Conservation (phyloP, 78 protist species). For the Dictyostelium citrinum region DNA sequence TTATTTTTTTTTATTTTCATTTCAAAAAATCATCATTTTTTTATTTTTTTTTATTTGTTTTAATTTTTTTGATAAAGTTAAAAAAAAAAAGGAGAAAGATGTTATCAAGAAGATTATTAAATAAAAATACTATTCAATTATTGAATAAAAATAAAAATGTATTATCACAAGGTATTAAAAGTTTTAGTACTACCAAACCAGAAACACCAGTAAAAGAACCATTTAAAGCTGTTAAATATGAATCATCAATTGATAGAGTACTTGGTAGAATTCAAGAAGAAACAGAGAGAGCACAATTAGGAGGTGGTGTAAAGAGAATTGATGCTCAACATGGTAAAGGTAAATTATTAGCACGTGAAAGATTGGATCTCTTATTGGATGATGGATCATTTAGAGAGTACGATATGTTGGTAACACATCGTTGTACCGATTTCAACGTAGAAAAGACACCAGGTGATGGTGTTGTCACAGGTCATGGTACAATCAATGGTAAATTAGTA, state of each 20-base stretch:
- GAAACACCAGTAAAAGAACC: background rate
- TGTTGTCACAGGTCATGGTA: slow-evolving; percentile 96
- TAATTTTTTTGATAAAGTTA: background rate
- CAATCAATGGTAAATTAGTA: slow-evolving; percentile 95
- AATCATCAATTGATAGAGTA: slow-evolving; percentile 6
- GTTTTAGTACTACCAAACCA: background rate
- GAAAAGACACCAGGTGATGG: slow-evolving; percentile 96
- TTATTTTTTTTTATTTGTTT: background rate
- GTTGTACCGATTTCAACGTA: slow-evolving; percentile 95
- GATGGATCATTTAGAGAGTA: slow-evolving; percentile 91
- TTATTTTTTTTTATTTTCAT: background rate
- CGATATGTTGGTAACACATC: slow-evolving; percentile 93
- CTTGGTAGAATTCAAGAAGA: slow-evolving; percentile 76
- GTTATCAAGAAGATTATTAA: slow-evolving; percentile 42
- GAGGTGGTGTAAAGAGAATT: slow-evolving; percentile 77
- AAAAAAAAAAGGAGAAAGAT: background rate
- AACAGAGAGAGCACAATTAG: slow-evolving; percentile 45
- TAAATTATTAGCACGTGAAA: slow-evolving; percentile 97
- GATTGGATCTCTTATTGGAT: slow-evolving; percentile 94
- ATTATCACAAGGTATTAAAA: background rate
- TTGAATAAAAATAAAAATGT: background rate
- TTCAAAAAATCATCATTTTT: background rate
- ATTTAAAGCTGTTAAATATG: background rate
- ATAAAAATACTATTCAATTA: background rate
- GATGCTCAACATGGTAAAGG: slow-evolving; percentile 83